Conservation (phyloP, 805 yeast species). For the Hanseniaspora valbyensis region DNA sequence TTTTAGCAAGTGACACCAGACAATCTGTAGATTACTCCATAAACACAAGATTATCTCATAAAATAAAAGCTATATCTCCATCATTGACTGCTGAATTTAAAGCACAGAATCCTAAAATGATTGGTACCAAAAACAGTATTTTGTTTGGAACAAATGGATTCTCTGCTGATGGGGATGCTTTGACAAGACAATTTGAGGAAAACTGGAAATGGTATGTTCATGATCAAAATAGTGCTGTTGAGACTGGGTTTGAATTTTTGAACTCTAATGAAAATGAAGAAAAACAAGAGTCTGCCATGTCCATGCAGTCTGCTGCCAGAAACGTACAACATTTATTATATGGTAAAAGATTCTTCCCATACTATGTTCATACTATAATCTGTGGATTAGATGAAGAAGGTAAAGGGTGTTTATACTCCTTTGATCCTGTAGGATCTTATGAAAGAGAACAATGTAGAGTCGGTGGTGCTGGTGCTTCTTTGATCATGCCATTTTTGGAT, state of each 20-base stretch:
- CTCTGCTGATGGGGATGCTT: conserved; percentile 86
- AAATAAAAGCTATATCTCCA: conserved; percentile 11
- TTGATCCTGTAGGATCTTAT: conserved; percentile 95
- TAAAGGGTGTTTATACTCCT: conserved; percentile 87
- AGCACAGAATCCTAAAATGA: conserved; percentile 73
- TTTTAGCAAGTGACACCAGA: conserved; percentile 97
- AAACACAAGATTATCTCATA: conserved; percentile 49
- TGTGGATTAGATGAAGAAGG: conserved; percentile 86
- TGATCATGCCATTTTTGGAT: conserved; percentile 95
- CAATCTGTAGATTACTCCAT: conserved; percentile 88
- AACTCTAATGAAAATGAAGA: background rate
- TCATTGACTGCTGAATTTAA: background rate
- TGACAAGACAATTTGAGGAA: conserved; percentile 59
- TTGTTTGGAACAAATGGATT: conserved; percentile 90
- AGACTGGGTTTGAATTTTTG: conserved; percentile 29
- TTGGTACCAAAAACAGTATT: conserved; percentile 77
- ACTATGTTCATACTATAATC: conserved; percentile 85
- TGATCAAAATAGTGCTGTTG: conserved; percentile 44
- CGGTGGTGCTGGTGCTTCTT: conserved; percentile 92
- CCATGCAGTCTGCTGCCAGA: conserved; percentile 71
- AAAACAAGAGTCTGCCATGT: conserved; percentile 32
- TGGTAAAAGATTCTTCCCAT: conserved; percentile 92
- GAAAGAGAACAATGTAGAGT: conserved; percentile 97
- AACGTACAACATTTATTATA: conserved; percentile 80
- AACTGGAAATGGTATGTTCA: conserved; percentile 84